Base-by-base conservation (phyloP, 164 flowering plant genomes). In the Cinnamomum chago region DNA sequence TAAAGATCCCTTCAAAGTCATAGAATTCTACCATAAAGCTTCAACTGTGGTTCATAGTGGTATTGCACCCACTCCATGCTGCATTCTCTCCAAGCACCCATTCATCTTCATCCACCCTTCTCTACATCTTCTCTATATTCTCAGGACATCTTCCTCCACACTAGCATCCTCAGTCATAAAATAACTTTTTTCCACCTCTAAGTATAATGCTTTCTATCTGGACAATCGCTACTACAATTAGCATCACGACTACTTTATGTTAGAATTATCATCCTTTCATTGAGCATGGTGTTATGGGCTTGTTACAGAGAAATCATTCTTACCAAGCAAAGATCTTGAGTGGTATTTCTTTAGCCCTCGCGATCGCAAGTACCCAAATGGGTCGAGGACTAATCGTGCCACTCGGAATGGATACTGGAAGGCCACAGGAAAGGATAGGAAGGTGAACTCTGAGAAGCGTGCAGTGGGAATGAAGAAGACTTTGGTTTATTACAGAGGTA, bases 401-500 rank as follows among this genome's bases (percentile, higher is more conserved):
- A 95, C 98, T 12, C 90, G 84, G 85, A 90, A 92, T 9, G 98
- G 98, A 14, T 95, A 95, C 50, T 95, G 98, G 98, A 95, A 95
- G 78, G 97, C 97, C 10, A 95, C 98, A 0, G 97, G 98, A 25
- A 95, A 95, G 77, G 98, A 95, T 35, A 73, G 98, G 58, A 90
- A 87, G 72, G 97, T 95, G 74, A 87, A 79, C 68, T 93, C 91
- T 0, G 92, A 91, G 33, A 82, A 69, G 75, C 86, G 94, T 14
- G 81, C 88, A 0, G 92, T 93, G 28, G 98, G 98, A 11, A 95
- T 88, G 94, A 95, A 95, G 88, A 95, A 95, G 79, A 95, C 97
- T 65, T 86, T 95, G 33, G 98, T 95, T 65, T 94, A 90, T 81
- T 92, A 94, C 77, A 62, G 98, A 79, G 98, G 98, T 5, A 81